Conservation (phyloP, 768 basidiomycete genomes). For the Terana coerulea region DNA sequence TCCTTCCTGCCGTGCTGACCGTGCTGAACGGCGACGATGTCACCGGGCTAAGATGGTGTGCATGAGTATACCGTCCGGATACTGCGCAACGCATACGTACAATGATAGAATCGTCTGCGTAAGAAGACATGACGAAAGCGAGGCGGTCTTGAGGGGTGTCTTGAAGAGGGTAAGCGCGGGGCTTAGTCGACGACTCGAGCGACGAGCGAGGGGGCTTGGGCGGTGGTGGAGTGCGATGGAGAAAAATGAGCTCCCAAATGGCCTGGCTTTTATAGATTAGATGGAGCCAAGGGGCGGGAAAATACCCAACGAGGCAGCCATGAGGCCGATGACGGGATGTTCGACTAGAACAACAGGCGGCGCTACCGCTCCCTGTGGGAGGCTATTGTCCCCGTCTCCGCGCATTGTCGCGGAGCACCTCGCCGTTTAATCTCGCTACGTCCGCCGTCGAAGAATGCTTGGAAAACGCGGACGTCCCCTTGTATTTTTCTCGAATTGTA, state of each 20-base stretch:
- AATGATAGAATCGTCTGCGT: constrained; percentile 14
- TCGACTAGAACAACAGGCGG: constrained; percentile 8
- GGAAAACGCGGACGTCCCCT: not conserved
- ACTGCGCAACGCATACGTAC: constrained; percentile 1
- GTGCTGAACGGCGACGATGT: constrained; percentile 75
- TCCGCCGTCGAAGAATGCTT: no score
- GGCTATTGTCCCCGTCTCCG: constrained; percentile 7
- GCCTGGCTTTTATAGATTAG: constrained; percentile 46
- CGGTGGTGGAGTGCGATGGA: constrained; percentile 24
- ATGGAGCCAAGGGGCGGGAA: constrained; percentile 34
- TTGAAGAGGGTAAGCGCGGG: constrained; percentile 18
- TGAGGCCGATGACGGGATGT: constrained; percentile 19
- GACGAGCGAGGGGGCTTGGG: constrained; percentile 16
- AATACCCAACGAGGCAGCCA: constrained; percentile 47
- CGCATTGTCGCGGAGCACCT: not conserved
- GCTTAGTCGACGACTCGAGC: constrained; percentile 16
- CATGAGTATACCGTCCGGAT: not conserved
- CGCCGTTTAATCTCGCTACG: no score
- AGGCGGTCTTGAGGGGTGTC: constrained; percentile 11
- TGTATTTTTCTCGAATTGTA: not conserved
- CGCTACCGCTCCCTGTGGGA: constrained; percentile 4
- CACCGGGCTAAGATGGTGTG: constrained; percentile 63
- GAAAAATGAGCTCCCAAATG: constrained; percentile 23
- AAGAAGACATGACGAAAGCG: constrained; percentile 31
- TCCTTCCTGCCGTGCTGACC: constrained; percentile 61